Percentiles rank a stretch among this genome's conserved stretches.
phyloP scores from a whole-genome alignment of 2,329 filamentous ascomycete genomes.

The Sarocladium kiliense region DNA sequence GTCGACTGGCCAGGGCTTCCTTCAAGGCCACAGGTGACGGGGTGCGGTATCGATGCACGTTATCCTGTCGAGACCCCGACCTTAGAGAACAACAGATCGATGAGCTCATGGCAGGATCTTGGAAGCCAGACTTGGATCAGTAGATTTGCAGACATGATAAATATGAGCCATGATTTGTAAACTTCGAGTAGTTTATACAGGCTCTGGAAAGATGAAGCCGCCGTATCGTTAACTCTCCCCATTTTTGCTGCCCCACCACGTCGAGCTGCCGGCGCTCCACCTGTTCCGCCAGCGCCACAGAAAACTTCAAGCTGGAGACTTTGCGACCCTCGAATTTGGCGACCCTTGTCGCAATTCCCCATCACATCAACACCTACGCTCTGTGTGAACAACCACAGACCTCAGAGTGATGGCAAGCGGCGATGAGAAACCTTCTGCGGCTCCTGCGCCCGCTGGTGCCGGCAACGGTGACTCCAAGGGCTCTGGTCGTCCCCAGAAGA shows the following conservation, averaged over 20 bases:
- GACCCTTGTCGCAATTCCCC: not conserved
- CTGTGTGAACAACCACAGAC: too few relatives aligned
- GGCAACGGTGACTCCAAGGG: not conserved
- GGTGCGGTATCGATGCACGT: not conserved
- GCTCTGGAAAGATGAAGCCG: too few relatives aligned
- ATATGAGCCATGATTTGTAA: too few relatives aligned
- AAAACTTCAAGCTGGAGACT: conserved; percentile 1
- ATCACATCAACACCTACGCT: not conserved
- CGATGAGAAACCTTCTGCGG: conserved; percentile 8
- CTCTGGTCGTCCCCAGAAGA: not conserved
- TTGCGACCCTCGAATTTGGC: not conserved
- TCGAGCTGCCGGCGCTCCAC: not conserved
- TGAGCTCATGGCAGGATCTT: not conserved
- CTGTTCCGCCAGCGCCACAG: not conserved
- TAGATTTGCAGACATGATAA: not conserved
- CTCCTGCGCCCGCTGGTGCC: conserved; percentile 1
- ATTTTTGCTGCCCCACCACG: not conserved
- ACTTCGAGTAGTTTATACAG: too few relatives aligned
- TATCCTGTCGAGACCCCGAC: not conserved
- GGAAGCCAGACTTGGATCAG: not conserved
- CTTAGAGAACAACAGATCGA: not conserved
- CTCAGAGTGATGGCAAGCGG: conserved; percentile 10
- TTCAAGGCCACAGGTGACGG: not conserved
- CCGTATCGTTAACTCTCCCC: not conserved
- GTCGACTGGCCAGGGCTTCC: conserved; percentile 1